phyloP scores from a whole-genome alignment of 2,329 filamentous ascomycete species.

The Dichotomopilus funicola region DNA sequence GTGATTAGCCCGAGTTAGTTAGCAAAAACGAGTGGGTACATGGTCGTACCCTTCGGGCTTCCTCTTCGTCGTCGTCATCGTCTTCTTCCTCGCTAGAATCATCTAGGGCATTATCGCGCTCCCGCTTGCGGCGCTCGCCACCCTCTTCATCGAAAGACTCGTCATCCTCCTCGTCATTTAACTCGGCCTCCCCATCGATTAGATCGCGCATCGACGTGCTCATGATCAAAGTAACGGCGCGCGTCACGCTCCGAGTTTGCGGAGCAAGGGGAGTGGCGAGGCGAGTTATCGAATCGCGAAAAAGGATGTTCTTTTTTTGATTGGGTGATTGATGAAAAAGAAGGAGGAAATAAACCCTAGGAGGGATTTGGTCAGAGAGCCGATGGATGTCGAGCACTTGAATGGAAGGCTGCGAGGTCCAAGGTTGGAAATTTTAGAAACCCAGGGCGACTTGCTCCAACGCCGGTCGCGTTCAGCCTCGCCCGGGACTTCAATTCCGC shows the following conservation, averaged over 20 bases:
- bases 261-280: too few relatives aligned
- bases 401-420: conserved; percentile 7
- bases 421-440: conserved; percentile 10
- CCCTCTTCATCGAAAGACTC: conserved; percentile 75
- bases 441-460: background rate
- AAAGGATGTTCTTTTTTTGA: too few relatives aligned
- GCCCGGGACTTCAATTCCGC: conserved; percentile 1
- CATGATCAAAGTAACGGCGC: conserved; percentile 38
- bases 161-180: conserved; percentile 81
- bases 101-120: conserved; percentile 49
- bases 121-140: conserved; percentile 45
- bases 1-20: conserved; percentile 8
- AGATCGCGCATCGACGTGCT: conserved; percentile 64
- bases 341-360: background rate
- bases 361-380: conserved; percentile 3
- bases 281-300: too few relatives aligned
- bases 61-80: conserved; percentile 86
- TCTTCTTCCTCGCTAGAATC: conserved; percentile 92
- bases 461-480: conserved; percentile 11
- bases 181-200: conserved; percentile 69
- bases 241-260: background rate
- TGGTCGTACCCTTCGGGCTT: conserved; percentile 60
- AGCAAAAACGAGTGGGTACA: conserved; percentile 7
- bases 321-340: too few relatives aligned
- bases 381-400: background rate